A percentile compares a stretch with the other conserved stretches of the same genome.
Conservation (phyloP, 768 basidiomycete genomes). For the Gelatoporia subvermispora region DNA sequence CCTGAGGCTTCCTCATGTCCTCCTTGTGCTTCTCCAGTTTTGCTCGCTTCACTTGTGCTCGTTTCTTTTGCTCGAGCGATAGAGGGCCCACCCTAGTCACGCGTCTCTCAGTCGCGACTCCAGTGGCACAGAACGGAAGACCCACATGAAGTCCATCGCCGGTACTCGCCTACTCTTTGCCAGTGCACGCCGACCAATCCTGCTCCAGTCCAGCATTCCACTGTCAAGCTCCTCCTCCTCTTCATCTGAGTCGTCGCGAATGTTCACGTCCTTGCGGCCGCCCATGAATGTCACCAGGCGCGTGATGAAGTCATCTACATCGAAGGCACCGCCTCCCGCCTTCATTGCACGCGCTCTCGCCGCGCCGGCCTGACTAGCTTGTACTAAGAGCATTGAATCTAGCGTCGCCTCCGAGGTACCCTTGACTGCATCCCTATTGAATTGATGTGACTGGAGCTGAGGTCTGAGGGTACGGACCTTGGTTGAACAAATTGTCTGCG, state of each 20-base stretch:
- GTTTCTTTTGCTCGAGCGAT: slow-evolving; percentile 79
- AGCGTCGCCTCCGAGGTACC: slow-evolving; percentile 67
- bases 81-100: slow-evolving; percentile 84
- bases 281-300: slow-evolving; percentile 76
- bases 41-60: slow-evolving; percentile 52
- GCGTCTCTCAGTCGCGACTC: not conserved
- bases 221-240: slow-evolving; percentile 38
- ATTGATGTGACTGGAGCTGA: too few relatives aligned
- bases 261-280: slow-evolving; percentile 40
- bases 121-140: slow-evolving; percentile 5
- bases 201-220: slow-evolving; percentile 70
- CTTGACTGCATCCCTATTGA: slow-evolving; percentile 1
- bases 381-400: slow-evolving; percentile 77
- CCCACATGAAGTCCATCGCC: slow-evolving; percentile 85
- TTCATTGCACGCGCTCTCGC: slow-evolving; percentile 91
- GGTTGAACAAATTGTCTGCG: slow-evolving; percentile 59
- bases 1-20: slow-evolving; percentile 67
- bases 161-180: slow-evolving; percentile 77
- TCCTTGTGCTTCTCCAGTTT: slow-evolving; percentile 70
- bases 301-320: slow-evolving; percentile 84
- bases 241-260: slow-evolving; percentile 44
- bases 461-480: slow-evolving; percentile 37
- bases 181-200: slow-evolving; percentile 79
- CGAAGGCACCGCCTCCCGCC: slow-evolving; percentile 83
- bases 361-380: slow-evolving; percentile 73